Conservation (phyloP, 2,329 filamentous ascomycete species). For the Fusarium musae region DNA sequence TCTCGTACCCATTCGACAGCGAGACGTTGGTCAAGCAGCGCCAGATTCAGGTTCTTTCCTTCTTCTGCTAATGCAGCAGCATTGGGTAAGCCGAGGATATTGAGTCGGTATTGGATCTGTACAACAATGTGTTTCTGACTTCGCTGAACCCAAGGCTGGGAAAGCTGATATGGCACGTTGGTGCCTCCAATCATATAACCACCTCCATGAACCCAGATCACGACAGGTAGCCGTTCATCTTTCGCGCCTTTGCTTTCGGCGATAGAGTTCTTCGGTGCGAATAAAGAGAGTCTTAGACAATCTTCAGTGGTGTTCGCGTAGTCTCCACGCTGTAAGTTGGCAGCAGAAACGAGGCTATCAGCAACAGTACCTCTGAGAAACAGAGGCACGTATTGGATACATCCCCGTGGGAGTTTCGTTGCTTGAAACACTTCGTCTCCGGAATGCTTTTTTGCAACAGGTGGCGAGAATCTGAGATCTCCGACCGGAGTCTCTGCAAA, state of each 20-base stretch:
- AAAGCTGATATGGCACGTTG: conserved; percentile 28
- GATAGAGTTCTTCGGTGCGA: conserved; percentile 3
- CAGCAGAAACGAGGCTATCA: conserved; percentile 3
- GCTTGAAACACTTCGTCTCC: background rate
- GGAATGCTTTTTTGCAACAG: background rate
- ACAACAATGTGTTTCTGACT: conserved; percentile 36
- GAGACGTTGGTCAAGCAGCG: conserved; percentile 32
- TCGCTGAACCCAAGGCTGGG: conserved; percentile 27
- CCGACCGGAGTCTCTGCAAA: conserved; percentile 26
- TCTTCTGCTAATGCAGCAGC: background rate
- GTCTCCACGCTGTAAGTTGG: conserved; percentile 26
- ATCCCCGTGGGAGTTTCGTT: conserved; percentile 16
- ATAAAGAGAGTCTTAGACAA: conserved; percentile 28
- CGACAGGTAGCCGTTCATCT: background rate
- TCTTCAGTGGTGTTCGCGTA: conserved; percentile 35
- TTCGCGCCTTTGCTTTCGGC: accelerated
- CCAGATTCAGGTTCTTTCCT: conserved; percentile 24
- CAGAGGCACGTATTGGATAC: conserved; percentile 25
- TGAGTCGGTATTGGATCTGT: conserved; percentile 31
- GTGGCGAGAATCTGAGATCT: conserved; percentile 20
- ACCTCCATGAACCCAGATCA: conserved; percentile 29
- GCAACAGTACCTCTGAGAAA: conserved; percentile 14
- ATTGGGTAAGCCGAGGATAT: conserved; percentile 27
- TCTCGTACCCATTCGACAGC: conserved; percentile 36
- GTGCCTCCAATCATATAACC: conserved; percentile 17